Base-by-base conservation (phyloP, 345 rosid genomes). In the Arabis alpina region DNA sequence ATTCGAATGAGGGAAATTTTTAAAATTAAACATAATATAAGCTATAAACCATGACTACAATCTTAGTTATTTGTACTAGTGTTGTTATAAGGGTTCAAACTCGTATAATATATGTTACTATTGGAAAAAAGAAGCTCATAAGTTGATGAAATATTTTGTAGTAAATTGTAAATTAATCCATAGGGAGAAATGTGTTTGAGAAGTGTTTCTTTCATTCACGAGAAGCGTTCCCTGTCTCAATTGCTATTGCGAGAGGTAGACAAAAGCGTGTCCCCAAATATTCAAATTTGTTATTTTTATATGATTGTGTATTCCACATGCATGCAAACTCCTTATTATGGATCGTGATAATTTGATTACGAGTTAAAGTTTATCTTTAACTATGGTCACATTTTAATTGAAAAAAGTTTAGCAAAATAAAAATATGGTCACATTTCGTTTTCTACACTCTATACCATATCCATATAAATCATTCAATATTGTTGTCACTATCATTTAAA, bases 171-270 rank as follows among this genome's bases (percentile, higher is more conserved):
- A 5, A 28, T 28, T 5, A 6, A 43, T 61, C 30, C 2, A 34
- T 43, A 52, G 15, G 34, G 6, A 54, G 3, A 55, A 34, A 41
- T 49, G 66, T 48, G 49, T 15, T 43, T 19, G 55, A 34, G 30
- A 49, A 50, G 58, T 41, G 72, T 51, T 42, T 51, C 47, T 58
- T 13, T 73, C 66, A 59, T 23, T 27, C 27, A 55, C 3, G 71
- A 50, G 60, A 49, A 58, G 72, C 61, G 67, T 73, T 23, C 61
- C 41, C 54, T 59, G 66, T 66, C 72, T 47, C 42, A 58, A 1
- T 51, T 58, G 67, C 66, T 32, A 7, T n/a, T 32, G 51, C 55
- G 51, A 41, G 23, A 15, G 28, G 32, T 41, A 30, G 16, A 48
- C 60, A 44, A 73, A 65, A 73, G 66, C 72, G 72, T 57, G 60